phyloP scores from a whole-genome alignment of 225 moss, liverwort and hornwort species.

The Sphagnum tenellum region DNA sequence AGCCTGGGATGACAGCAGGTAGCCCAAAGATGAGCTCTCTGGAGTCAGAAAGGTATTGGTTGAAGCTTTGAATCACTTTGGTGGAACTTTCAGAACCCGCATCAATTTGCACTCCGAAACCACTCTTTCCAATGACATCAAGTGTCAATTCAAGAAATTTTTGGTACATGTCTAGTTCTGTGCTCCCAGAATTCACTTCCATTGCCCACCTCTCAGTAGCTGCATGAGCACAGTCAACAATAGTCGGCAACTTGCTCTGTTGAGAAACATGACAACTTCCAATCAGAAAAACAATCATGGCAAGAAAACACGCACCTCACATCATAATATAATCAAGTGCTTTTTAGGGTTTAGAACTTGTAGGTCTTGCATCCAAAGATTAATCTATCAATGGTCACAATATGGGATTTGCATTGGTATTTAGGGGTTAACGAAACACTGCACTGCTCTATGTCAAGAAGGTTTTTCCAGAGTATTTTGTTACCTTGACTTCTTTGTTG shows the following conservation, averaged over 20 bases:
- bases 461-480: too few species aligned
- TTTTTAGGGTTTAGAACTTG: too few species aligned
- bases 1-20: slow-evolving; percentile 64
- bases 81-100: slow-evolving; percentile 17
- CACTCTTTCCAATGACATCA: slow-evolving; percentile 48
- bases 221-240: slow-evolving; percentile 43
- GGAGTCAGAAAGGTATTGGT: slow-evolving; percentile 62
- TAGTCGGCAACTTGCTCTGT: slow-evolving; percentile 19
- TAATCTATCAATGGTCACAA: too few species aligned
- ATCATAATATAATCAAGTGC: too few species aligned
- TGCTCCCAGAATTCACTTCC: slow-evolving; percentile 38
- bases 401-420: too few species aligned
- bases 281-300: too few species aligned
- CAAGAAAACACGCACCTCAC: too few species aligned
- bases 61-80: slow-evolving; percentile 35
- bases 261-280: neutral
- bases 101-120: slow-evolving; percentile 43
- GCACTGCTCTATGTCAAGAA: too few species aligned
- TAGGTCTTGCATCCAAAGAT: too few species aligned
- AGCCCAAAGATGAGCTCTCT: slow-evolving; percentile 70
- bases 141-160: slow-evolving; percentile 61
- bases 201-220: slow-evolving; percentile 51
- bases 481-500: slow-evolving; percentile 70
- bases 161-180: slow-evolving; percentile 62
- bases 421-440: too few species aligned